Percentiles rank a stretch among this genome's conserved stretches.
Evolutionary conservation across 2,329 filamentous ascomycete species (phyloP).

Genomic region (Verticillium isaacii): DNA sequence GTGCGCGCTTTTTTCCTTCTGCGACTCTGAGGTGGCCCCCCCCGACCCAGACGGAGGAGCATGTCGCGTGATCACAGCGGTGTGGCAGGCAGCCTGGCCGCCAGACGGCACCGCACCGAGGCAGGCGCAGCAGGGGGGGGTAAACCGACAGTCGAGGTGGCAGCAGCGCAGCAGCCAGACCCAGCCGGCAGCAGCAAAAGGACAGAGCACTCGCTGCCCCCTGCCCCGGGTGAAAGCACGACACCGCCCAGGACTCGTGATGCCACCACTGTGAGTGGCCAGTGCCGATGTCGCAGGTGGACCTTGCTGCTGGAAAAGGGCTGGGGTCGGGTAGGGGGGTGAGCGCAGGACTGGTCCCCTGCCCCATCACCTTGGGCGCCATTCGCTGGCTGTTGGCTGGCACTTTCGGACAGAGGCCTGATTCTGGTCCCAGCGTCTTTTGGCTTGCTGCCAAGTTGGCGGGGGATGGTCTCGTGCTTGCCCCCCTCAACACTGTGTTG

Average conservation of each 20-base stretch:
- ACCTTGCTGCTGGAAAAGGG: background rate
- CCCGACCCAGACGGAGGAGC: background rate
- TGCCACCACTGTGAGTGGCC: background rate
- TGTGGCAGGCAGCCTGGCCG: background rate
- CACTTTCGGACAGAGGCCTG: background rate
- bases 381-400: background rate
- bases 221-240: background rate
- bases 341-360: background rate
- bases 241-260: background rate
- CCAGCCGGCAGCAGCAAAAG: background rate
- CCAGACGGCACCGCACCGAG: background rate
- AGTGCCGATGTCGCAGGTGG: background rate
- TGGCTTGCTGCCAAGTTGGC: background rate
- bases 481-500: background rate
- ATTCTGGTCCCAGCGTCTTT: background rate
- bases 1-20: background rate
- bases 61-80: background rate
- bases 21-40: background rate
- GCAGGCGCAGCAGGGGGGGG: background rate
- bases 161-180: background rate
- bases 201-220: background rate
- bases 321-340: background rate
- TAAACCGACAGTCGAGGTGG: background rate
- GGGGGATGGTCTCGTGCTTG: background rate
- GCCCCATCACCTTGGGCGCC: background rate